Conservation (phyloP, 2,329 filamentous ascomycete species). For the Teratosphaeria destructans region DNA sequence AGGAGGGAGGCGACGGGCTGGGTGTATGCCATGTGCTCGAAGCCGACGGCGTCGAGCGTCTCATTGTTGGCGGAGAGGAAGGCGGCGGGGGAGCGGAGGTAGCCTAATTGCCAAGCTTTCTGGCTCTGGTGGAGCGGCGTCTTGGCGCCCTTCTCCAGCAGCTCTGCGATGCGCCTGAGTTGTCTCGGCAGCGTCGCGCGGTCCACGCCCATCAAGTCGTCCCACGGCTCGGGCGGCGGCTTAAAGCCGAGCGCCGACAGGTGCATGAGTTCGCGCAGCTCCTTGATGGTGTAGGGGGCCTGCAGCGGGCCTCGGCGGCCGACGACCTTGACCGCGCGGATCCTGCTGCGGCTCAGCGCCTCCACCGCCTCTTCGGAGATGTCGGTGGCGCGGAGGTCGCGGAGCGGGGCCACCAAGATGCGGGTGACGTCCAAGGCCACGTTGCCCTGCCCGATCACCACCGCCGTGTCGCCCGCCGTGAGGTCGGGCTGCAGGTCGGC, state of each 20-base stretch:
- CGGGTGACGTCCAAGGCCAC: conserved; percentile 89
- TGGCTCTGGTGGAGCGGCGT: conserved; percentile 37
- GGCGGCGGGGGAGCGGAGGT: conserved; percentile 65
- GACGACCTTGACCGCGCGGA: conserved; percentile 76
- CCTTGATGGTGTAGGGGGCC: conserved; percentile 93
- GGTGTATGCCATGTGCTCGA: conserved; percentile 43
- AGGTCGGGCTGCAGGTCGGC: conserved; percentile 63
- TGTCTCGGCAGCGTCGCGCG: conserved; percentile 61
- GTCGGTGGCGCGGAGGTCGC: conserved; percentile 68
- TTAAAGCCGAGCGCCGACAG: conserved; percentile 62
- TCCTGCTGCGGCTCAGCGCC: conserved; percentile 57
- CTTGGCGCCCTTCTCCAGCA: conserved; percentile 65
- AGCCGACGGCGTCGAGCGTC: conserved; percentile 54
- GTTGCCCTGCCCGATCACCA: conserved; percentile 90
- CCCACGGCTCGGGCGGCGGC: conserved; percentile 33
- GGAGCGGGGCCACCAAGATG: conserved; percentile 68
- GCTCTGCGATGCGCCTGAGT: conserved; percentile 65
- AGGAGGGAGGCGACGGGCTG: conserved; percentile 8
- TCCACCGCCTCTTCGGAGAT: conserved; percentile 79
- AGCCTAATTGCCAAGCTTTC: conserved; percentile 77
- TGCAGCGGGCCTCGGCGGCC: conserved; percentile 72
- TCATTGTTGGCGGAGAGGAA: conserved; percentile 47
- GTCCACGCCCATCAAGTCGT: conserved; percentile 39
- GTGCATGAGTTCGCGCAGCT: conserved; percentile 77
- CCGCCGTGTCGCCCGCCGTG: conserved; percentile 64